phyloP scores from a whole-genome alignment of 2,329 filamentous ascomycete species.

The Ceratocystiopsis sp. region DNA sequence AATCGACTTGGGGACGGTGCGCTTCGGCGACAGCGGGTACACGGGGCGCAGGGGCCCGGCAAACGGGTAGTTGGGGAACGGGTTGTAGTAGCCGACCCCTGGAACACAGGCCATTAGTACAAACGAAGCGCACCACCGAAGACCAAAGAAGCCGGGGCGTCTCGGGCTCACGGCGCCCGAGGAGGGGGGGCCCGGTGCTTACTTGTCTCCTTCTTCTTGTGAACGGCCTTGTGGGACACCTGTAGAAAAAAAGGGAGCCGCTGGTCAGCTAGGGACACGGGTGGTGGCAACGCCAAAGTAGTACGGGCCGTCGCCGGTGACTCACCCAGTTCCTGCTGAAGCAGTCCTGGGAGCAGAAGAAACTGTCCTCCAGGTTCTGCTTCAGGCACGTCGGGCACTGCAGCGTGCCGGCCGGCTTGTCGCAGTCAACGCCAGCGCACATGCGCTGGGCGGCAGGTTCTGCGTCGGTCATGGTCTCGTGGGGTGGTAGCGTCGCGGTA shows the following conservation, averaged over 20 bases:
- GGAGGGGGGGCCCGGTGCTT: constrained; percentile 16
- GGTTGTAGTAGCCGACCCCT: constrained; percentile 81
- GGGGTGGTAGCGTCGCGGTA: too few relatives aligned
- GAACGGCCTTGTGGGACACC: constrained; percentile 65
- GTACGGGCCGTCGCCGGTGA: not conserved
- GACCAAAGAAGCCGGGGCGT: not conserved
- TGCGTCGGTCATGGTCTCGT: constrained; percentile 21
- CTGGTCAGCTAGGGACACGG: too few relatives aligned
- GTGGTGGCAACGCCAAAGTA: too few relatives aligned
- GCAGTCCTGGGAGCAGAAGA: constrained; percentile 96
- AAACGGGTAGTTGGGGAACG: constrained; percentile 75
- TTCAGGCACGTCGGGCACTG: constrained; percentile 95
- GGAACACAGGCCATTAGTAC: not conserved
- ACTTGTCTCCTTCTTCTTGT: constrained; percentile 74
- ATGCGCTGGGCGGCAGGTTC: constrained; percentile 42
- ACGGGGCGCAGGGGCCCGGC: constrained; percentile 71
- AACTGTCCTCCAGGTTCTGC: constrained; percentile 71
- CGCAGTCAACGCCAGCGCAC: constrained; percentile 71
- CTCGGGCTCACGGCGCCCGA: not conserved
- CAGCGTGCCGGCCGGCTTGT: constrained; percentile 67
- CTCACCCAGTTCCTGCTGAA: constrained; percentile 95
- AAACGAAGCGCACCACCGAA: too few relatives aligned
- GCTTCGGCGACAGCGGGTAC: constrained; percentile 61
- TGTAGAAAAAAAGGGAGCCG: constrained; percentile 18
- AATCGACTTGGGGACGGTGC: constrained; percentile 65